phyloP scores from a whole-genome alignment of 495 filamentous ascomycete species.

The Tirmania nivea region DNA sequence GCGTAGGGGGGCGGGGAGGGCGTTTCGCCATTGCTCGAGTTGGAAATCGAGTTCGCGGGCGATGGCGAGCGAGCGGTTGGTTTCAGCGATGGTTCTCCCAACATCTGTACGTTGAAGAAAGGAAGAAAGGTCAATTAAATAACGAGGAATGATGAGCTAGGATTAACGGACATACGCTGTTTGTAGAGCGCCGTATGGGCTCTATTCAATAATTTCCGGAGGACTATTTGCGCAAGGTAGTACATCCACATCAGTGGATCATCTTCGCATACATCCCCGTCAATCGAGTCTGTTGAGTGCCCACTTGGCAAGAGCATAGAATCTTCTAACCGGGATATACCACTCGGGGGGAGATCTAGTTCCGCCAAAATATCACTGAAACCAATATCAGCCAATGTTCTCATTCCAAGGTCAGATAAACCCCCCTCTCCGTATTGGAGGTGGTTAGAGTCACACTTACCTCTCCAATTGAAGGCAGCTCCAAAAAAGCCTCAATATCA shows the following conservation, averaged over 20 bases:
- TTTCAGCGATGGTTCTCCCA: conserved; percentile 4
- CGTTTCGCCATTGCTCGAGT: conserved; percentile 25
- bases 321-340: conserved; percentile 49
- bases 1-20: conserved; percentile 25
- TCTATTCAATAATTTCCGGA: conserved; percentile 66
- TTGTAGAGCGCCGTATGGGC: conserved; percentile 66
- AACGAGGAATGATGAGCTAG: not conserved
- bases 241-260: conserved; percentile 43
- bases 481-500: conserved; percentile 69
- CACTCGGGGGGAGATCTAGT: conserved; percentile 58
- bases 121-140: not conserved
- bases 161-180: conserved; percentile 18
- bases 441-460: conserved; percentile 23
- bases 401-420: not conserved
- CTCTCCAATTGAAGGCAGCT: conserved; percentile 86
- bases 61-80: conserved; percentile 12
- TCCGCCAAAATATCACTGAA: conserved; percentile 78
- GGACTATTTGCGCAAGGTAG: conserved; percentile 67
- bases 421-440: not conserved
- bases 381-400: not conserved
- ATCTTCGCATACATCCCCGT: conserved; percentile 20
- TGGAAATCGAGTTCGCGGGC: conserved; percentile 23
- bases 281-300: conserved; percentile 18
- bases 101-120: not conserved
- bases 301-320: conserved; percentile 41